Base-by-base conservation (phyloP, 2,329 filamentous ascomycete species). In the Colletotrichum sp. region DNA sequence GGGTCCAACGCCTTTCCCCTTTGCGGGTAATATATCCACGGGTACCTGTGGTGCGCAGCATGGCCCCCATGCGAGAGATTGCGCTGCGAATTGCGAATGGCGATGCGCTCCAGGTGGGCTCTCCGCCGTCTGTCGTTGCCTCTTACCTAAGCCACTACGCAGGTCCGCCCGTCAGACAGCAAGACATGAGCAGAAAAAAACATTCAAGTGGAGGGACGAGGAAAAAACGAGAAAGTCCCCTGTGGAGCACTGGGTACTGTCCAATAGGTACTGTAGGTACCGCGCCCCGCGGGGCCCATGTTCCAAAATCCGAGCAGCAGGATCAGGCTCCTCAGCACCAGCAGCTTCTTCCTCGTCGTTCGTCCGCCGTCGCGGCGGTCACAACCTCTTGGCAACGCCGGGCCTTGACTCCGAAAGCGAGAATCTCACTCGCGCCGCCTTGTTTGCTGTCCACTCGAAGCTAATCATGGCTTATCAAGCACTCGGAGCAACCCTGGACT, bases 361-460 rank as follows among this genome's bases (percentile, higher is more conserved):
- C 67, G 39, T 65, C 71, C 71, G 67, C 71, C 71, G 67, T 68
- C 15, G 29, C 67, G 67, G 67, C 62, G 32, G 59, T 57, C 52
- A 12, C 15, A 44, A 15, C n/a, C 30, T 5, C 49, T 67, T 64
- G 27, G 44, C 36, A 52, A 30, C 25, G 16, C 69, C 69, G 61
- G 59, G 44, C 59, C 39, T 65, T 29, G 6, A 68, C 15, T 66
- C 49, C 64, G 49, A 49, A 44, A 59, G 22, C 27, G 15, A 12
- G 19, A 55, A 66, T 57, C 63, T 72, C 34, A 11, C 32, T 59
- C 32, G 44, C 27, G n/a, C 12, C 30, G 32, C 19, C 29, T 44
- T 12, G 32, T n/a, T 15, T 30, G 25, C 25, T 16, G n/a, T 49
- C 25, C 13, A 36, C 30, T 22, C 7, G 39, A 13, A 25, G 6